Conservation (phyloP, 371 early-diverging fungal genomes). For the Saksenaea oblongispora region DNA sequence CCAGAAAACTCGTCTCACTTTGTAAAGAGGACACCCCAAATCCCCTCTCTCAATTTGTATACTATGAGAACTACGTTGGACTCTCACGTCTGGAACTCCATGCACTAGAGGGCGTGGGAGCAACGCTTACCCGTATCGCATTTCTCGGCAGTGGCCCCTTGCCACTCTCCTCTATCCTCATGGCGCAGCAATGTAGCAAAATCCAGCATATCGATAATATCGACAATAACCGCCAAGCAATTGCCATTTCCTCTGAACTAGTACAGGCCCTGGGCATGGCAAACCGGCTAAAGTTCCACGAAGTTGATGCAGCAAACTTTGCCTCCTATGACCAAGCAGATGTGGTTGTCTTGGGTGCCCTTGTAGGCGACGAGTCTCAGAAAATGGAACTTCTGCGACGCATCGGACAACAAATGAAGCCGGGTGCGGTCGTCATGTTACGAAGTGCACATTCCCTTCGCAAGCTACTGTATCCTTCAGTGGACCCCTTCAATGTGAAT, state of each 20-base stretch:
- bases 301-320: conserved; percentile 20
- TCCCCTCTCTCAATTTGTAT: conserved; percentile 27
- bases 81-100: conserved; percentile 37
- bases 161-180: conserved; percentile 39
- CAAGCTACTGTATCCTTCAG: conserved; percentile 30
- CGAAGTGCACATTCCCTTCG: conserved; percentile 43
- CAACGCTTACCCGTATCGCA: conserved; percentile 17
- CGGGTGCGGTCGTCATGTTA: conserved; percentile 27
- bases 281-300: conserved; percentile 12
- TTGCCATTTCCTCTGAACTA: conserved; percentile 14
- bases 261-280: conserved; percentile 15
- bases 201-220: conserved; percentile 22
- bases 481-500: conserved; percentile 22
- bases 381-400: conserved; percentile 21
- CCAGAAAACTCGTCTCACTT: conserved; percentile 5
- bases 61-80: conserved; percentile 40
- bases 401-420: conserved; percentile 26
- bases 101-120: conserved; percentile 32
- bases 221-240: conserved; percentile 29
- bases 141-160: conserved; percentile 51
- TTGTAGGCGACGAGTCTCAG: conserved; percentile 29
- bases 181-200: conserved; percentile 19
- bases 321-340: conserved; percentile 22
- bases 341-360: conserved; percentile 37
- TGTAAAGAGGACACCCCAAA: background rate